Conservation (phyloP, 2,329 filamentous ascomycete genomes). For the Coniella vitis region DNA sequence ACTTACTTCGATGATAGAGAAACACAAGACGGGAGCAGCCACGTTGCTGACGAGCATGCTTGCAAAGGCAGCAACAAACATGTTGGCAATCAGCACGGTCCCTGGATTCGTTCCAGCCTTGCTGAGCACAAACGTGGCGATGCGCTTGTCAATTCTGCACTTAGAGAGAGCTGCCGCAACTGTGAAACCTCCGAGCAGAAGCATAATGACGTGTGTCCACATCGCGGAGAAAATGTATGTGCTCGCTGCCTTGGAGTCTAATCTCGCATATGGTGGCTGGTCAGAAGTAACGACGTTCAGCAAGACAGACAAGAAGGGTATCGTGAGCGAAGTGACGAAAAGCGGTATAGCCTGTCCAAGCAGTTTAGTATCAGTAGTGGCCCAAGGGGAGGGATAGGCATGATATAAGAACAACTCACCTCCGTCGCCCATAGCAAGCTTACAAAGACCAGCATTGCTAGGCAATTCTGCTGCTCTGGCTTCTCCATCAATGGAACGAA, state of each 20-base stretch:
- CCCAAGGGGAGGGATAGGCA: not conserved
- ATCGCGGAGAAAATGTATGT: conserved; percentile 85
- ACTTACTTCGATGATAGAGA: conserved; percentile 86
- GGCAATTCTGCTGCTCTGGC: conserved; percentile 89
- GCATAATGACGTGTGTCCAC: conserved; percentile 99
- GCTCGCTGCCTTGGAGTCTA: conserved; percentile 75
- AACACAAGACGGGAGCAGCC: conserved; percentile 91
- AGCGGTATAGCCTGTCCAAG: conserved; percentile 72
- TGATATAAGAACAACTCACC: conserved; percentile 37
- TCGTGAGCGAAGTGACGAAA: conserved; percentile 89
- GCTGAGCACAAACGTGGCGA: conserved; percentile 91
- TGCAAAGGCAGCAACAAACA: conserved; percentile 96
- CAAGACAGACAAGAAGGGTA: conserved; percentile 87
- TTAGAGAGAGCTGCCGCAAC: conserved; percentile 93
- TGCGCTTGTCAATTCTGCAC: conserved; percentile 94
- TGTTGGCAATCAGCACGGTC: conserved; percentile 90
- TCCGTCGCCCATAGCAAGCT: conserved; percentile 95
- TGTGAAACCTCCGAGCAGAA: conserved; percentile 91
- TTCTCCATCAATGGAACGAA: conserved; percentile 75
- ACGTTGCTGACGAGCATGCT: conserved; percentile 99
- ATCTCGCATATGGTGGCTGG: conserved; percentile 56
- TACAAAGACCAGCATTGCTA: conserved; percentile 89
- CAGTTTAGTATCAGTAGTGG: not conserved
- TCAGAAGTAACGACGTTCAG: conserved; percentile 78
- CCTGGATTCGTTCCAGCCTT: conserved; percentile 89